Conservation (phyloP, 495 filamentous ascomycete species). For the Trichoderma virens region DNA sequence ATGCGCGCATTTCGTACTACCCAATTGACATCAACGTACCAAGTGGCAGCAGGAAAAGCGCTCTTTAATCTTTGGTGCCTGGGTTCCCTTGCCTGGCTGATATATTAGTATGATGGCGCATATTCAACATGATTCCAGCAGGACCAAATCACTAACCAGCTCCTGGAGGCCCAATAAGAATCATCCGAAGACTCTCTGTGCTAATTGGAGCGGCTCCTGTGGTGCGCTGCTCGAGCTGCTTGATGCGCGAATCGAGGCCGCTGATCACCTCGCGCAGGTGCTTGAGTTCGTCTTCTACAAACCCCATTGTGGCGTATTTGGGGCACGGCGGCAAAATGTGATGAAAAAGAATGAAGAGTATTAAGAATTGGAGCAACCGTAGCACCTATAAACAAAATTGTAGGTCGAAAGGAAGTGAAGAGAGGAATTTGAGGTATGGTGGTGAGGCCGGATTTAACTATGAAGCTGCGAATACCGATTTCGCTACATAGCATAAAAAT, state of each 20-base stretch:
- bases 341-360: neutral
- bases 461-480: conserved; percentile 3
- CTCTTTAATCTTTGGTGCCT: conserved; percentile 95
- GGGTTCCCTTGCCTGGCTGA: conserved; percentile 88
- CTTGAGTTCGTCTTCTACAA: conserved; percentile 71
- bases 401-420: neutral
- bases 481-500: too few species aligned
- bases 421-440: neutral
- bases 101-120: conserved; percentile 11
- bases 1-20: neutral
- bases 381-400: neutral
- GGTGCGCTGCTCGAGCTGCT: conserved; percentile 61
- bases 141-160: conserved; percentile 61
- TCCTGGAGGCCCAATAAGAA: conserved; percentile 95
- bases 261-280: conserved; percentile 68
- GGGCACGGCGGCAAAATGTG: neutral
- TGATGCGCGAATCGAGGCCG: conserved; percentile 76
- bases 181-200: conserved; percentile 74
- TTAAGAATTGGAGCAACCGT: neutral
- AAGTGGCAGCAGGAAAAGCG: conserved; percentile 95
- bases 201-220: conserved; percentile 41
- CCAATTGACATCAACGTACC: conserved; percentile 45
- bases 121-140: conserved; percentile 10
- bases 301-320: conserved; percentile 56
- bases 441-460: neutral